Percentiles rank a stretch among this genome's conserved stretches.
Conservation (phyloP, 352 stramenopile genomes). For the Blastocystis sp. region DNA sequence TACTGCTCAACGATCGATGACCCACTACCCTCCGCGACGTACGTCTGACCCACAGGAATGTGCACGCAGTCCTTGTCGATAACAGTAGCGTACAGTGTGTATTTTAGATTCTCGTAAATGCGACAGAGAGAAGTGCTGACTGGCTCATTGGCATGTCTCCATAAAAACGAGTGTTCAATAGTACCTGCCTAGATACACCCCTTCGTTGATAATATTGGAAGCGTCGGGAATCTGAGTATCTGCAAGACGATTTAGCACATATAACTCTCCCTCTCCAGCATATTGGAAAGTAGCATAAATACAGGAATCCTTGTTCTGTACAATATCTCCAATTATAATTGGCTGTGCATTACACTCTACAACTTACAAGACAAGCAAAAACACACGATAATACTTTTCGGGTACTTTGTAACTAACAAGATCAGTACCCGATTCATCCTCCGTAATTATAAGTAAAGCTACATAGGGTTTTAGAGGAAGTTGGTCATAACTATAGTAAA, state of each 20-base stretch:
- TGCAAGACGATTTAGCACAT: slow-evolving; percentile 11
- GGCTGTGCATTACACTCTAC: background rate
- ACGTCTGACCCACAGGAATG: background rate
- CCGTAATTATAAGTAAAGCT: background rate
- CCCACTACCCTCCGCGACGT: background rate
- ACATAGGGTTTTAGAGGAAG: background rate
- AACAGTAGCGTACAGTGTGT: slow-evolving; percentile 33
- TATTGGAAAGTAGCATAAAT: slow-evolving; percentile 27
- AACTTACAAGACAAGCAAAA: background rate
- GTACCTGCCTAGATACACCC: background rate
- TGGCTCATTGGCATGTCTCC: background rate
- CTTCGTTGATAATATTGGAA: slow-evolving; percentile 38
- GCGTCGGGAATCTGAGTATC: background rate
- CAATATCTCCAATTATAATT: background rate
- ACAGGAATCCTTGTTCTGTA: slow-evolving; percentile 22
- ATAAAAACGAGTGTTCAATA: background rate
- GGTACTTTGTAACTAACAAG: slow-evolving; percentile 6
- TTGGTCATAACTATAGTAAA: background rate
- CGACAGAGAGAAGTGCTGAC: background rate
- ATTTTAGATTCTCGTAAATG: slow-evolving; percentile 28
- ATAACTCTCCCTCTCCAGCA: background rate
- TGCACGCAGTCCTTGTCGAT: slow-evolving; percentile 15
- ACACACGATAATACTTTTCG: background rate
- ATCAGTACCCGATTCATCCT: background rate
- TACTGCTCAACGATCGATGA: background rate